Percentiles rank a stretch among this genome's conserved stretches.
Evolutionary conservation across 139 green algal species (phyloP).

Genomic region (Chlorella sp.): DNA sequence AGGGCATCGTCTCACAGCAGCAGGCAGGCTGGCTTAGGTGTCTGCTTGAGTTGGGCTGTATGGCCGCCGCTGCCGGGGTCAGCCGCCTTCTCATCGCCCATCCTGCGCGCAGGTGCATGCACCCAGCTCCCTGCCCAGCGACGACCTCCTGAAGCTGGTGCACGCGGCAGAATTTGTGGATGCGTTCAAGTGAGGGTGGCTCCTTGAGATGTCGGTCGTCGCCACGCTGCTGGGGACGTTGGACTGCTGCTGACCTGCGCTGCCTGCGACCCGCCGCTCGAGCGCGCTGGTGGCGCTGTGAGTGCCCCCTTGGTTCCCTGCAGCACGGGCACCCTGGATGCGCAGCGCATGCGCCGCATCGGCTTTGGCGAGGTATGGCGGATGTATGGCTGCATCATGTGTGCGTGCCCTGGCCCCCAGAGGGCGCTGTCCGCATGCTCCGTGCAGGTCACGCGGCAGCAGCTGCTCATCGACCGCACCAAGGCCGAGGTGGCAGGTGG

Average conservation of each 20-base stretch:
- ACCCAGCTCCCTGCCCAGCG: constrained; percentile 17
- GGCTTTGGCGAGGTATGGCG: constrained; percentile 57
- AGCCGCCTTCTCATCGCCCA: not conserved
- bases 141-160: constrained; percentile 22
- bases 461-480: constrained; percentile 51
- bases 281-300: not conserved
- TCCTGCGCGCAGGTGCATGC: constrained; percentile 4
- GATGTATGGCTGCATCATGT: too few relatives aligned
- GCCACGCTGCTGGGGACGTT: not conserved
- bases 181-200: constrained; percentile 26
- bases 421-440: too few relatives aligned
- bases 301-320: constrained; percentile 33
- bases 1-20: constrained; percentile 36
- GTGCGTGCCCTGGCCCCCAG: too few relatives aligned
- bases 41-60: not conserved
- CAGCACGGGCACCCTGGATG: constrained; percentile 48
- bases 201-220: not conserved
- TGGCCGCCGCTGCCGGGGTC: not conserved
- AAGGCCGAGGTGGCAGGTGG: constrained; percentile 49
- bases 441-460: constrained; percentile 16
- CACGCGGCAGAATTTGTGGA: constrained; percentile 72
- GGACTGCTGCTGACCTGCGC: not conserved
- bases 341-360: constrained; percentile 55
- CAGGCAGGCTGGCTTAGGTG: constrained; percentile 27
- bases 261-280: not conserved